A percentile compares a stretch with the other conserved stretches of the same genome.
Conservation (phyloP, 108 stramenopile species). For the Nitzschia palea region DNA sequence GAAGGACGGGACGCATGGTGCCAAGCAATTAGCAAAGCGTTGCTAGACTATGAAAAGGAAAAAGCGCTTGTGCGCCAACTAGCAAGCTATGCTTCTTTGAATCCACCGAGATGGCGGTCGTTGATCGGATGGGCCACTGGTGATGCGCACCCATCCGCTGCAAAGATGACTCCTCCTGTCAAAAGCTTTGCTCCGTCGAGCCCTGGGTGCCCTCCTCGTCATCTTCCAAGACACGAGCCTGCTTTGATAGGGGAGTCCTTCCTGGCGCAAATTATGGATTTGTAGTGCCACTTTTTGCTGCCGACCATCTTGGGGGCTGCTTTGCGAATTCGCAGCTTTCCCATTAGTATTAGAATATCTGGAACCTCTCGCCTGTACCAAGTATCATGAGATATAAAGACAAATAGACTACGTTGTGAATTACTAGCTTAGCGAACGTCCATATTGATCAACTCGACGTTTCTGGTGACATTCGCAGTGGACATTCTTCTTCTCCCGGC, state of each 20-base stretch:
- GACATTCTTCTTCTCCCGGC: slow-evolving; percentile 67
- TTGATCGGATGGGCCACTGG: slow-evolving; percentile 12
- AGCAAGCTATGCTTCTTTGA: slow-evolving; percentile 14
- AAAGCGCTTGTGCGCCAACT: slow-evolving; percentile 23
- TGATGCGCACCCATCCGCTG: slow-evolving; percentile 13
- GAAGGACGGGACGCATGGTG: slow-evolving; percentile 63
- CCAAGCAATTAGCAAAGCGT: slow-evolving; percentile 53
- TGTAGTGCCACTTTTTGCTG: neutral
- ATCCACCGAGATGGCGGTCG: slow-evolving; percentile 12
- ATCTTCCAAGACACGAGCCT: slow-evolving; percentile 5
- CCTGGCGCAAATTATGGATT: slow-evolving; percentile 5
- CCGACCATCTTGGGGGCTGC: neutral
- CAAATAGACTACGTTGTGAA: too few relatives aligned
- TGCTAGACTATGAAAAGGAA: slow-evolving; percentile 51
- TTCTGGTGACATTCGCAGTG: slow-evolving; percentile 28
- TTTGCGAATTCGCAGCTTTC: too few relatives aligned
- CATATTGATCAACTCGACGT: neutral
- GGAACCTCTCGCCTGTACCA: too few relatives aligned
- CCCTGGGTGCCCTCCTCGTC: neutral
- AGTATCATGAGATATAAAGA: neutral
- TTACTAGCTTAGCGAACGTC: neutral
- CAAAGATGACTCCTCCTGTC: neutral
- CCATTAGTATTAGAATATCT: neutral
- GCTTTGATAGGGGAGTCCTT: slow-evolving; percentile 3
- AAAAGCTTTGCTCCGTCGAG: neutral